phyloP scores from a whole-genome alignment of 768 basidiomycete species.

The Tulasnella calospora region DNA sequence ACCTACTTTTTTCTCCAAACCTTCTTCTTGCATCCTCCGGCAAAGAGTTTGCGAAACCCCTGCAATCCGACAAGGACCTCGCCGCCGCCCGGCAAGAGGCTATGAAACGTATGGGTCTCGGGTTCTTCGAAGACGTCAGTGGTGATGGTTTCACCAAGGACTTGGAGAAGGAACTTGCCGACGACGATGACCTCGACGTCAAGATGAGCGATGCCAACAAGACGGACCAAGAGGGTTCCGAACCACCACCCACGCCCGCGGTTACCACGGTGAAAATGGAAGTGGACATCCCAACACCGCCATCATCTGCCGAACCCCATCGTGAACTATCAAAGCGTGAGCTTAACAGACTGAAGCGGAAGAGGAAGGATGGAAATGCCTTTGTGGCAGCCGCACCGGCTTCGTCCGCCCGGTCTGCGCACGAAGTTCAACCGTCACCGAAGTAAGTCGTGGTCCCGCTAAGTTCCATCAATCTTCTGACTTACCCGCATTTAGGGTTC shows the following conservation, averaged over 20 bases:
- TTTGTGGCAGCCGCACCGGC: constrained; percentile 48
- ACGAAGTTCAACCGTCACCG: constrained; percentile 31
- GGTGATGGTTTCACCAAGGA: constrained; percentile 69
- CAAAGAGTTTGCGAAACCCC: constrained; percentile 78
- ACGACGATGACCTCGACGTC: constrained; percentile 49
- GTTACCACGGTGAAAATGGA: constrained; percentile 38
- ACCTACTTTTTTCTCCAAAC: constrained; percentile 68
- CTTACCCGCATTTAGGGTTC: constrained; percentile 48
- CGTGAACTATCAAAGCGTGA: constrained; percentile 71
- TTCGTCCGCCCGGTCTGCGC: constrained; percentile 35
- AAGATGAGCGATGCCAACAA: constrained; percentile 26
- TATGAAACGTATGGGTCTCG: constrained; percentile 80
- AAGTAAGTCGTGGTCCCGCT: constrained; percentile 43
- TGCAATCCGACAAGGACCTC: constrained; percentile 69
- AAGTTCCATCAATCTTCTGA: neutral
- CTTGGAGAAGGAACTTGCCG: constrained; percentile 73
- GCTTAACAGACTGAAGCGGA: constrained; percentile 88
- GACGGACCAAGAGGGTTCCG: constrained; percentile 33
- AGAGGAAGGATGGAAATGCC: constrained; percentile 83
- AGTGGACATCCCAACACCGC: constrained; percentile 6
- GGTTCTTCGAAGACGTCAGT: constrained; percentile 72
- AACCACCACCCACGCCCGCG: constrained; percentile 31
- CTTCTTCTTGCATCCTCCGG: constrained; percentile 88
- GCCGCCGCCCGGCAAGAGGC: constrained; percentile 84
- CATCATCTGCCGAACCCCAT: constrained; percentile 10